Evolutionary conservation across 2,329 filamentous ascomycete genomes (phyloP), one percentile per base, ranked within the genome.

Genomic region (Trichoderma afroharzianum): DNA sequence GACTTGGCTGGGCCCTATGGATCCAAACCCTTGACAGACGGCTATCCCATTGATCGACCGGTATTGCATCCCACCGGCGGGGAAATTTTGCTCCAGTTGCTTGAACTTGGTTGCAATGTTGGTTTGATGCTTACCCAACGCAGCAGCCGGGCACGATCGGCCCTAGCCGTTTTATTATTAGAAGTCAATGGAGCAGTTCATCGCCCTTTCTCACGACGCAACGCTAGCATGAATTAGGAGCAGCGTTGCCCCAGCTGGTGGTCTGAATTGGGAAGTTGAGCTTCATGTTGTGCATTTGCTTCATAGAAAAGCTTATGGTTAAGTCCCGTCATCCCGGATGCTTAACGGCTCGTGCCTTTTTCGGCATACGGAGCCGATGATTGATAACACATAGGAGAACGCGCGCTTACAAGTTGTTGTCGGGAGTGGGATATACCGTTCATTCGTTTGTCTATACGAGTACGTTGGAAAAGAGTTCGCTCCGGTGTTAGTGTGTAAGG

Each of bases 221-320:
- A 55, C 63, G 30, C 30, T 66, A 55, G 14, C 62, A 64, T 32
- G 43, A 21, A 64, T 64, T 28, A 47, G 62, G 62, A 24, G 26
- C 15, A 6, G 36, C 18, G n/a, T 21, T 11, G n/a, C 26, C 9
- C 39, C 26, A 50, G 36, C 39, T 63, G 36, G 62, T 32, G 28
- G 28, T 39, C 63, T 53, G 32, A 43, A 67, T 67, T 33, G 12
- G 63, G 63, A 67, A 67, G 63, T 67, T 67, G 26, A 39, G 14
- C 28, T 28, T 67, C 63, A 67, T 18, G 18, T 39, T 58, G 21
- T 67, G 47, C 63, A 67, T 55, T 33, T 64, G 39, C 11, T 24
- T 33, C 26, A 24, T 33, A 32, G 24, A 14, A 11, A n/a, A 18
- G 74, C 71, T 68, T 53, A 63, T 43, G 24, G 33, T 43, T 63